phyloP scores from a whole-genome alignment of 108 stramenopile species.

The Mayamaea pseudoterrestris region DNA sequence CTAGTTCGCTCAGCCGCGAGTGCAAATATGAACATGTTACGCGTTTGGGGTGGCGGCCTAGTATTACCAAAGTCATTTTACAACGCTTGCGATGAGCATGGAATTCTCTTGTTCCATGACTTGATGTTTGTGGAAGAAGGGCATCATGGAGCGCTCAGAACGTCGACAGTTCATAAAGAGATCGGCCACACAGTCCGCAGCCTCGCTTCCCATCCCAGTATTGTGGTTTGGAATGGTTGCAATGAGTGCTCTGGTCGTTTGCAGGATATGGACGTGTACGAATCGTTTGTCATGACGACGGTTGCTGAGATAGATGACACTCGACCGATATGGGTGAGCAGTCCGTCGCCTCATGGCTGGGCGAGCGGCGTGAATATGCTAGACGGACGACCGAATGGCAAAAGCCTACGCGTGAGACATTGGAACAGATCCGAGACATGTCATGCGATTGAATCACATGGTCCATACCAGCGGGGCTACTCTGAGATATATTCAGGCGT shows the following conservation, averaged over 20 bases:
- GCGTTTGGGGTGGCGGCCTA: constrained; percentile 74
- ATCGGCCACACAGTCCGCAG: constrained; percentile 27
- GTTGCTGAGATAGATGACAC: constrained; percentile 38
- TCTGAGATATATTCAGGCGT: constrained; percentile 22
- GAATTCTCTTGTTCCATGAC: constrained; percentile 58
- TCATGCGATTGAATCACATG: constrained; percentile 36
- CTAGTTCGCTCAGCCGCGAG: constrained; percentile 28
- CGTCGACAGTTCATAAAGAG: constrained; percentile 17
- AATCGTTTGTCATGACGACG: constrained; percentile 28
- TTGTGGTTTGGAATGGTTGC: constrained; percentile 50
- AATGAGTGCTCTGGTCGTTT: constrained; percentile 41
- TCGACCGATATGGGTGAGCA: constrained; percentile 36
- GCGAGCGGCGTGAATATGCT: constrained; percentile 24
- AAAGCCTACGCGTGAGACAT: neutral
- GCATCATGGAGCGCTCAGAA: constrained; percentile 18
- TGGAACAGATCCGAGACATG: neutral
- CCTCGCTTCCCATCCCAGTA: constrained; percentile 29
- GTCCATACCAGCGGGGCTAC: constrained; percentile 29
- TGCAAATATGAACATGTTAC: constrained; percentile 51
- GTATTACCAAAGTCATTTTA: constrained; percentile 47
- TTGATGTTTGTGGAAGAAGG: constrained; percentile 43
- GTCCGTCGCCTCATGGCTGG: constrained; percentile 40
- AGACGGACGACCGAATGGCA: constrained; percentile 22
- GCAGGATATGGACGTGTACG: constrained; percentile 26
- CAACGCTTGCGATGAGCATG: constrained; percentile 47